Base-by-base conservation (phyloP, 2,329 filamentous ascomycete species). In the Stromatinia cepivora region DNA sequence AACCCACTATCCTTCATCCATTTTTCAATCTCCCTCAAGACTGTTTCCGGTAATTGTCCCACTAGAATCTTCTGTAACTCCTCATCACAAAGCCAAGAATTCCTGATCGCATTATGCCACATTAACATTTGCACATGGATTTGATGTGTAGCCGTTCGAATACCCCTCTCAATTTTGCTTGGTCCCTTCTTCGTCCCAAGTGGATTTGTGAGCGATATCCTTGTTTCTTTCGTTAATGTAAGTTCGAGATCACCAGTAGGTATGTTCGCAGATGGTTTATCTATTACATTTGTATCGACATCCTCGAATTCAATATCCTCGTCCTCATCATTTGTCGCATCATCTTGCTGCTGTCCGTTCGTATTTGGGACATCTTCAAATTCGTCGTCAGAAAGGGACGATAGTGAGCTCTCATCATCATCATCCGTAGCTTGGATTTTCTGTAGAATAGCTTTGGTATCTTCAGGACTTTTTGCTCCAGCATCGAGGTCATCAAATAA, bases 101-200 rank as follows among this genome's bases (percentile, higher is more conserved):
- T 97, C 54, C 92, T 88, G 20, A 95, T 80, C 0, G 92, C 87
- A 77, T 98, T 98, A 78, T 98, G 94, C 85, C 91, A 97, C 70
- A 99, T 85, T 22, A 99, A 82, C 66, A 89, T 87, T 78, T 96
- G 89, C 2, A 98, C 93, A 79, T 99, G 95, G 74, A 97, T 85
- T 74, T 92, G 92, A 79, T 99, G 95, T 0, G 93, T 93, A 4
- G 89, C 85, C 46, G 89, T 86, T 36, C 95, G 87, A 69, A 94
- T 91, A 71, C 88, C 86, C 65, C 92, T 88, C 77, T 97, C 93
- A 39, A 91, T 87, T 80, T 97, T 97, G 3, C 92, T 91, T 0
- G 92, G 91, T 0, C 93, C 94, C 77, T 94, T 97, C 80, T 92
- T 97, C 25, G 83, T 82, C 31, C 87, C 87, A 57, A 87, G 82